A percentile compares a stretch with the other conserved stretches of the same genome.
phyloP scores from a whole-genome alignment of 768 basidiomycete genomes.

The Leccinum subgranulosum region DNA sequence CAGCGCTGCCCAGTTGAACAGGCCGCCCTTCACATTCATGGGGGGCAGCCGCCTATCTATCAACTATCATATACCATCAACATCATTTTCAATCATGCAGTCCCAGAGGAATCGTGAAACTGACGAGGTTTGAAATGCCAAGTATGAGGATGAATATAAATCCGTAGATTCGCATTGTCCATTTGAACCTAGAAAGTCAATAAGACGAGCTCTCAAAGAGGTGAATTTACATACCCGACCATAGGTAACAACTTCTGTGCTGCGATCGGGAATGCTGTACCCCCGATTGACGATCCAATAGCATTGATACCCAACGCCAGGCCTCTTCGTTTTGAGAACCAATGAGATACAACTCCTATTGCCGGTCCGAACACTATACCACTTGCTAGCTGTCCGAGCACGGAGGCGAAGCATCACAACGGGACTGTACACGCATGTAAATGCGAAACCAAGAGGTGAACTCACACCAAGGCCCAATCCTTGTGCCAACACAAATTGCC shows the following conservation, averaged over 20 bases:
- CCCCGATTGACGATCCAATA: slow-evolving; percentile 68
- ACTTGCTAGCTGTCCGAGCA: slow-evolving; percentile 31
- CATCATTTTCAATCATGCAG: neutral
- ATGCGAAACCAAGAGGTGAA: neutral
- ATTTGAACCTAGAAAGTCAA: slow-evolving; percentile 51
- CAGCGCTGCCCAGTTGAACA: slow-evolving; percentile 57
- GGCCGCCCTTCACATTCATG: slow-evolving; percentile 48
- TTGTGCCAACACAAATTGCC: slow-evolving; percentile 75
- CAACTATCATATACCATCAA: slow-evolving; percentile 12
- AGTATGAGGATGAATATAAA: slow-evolving; percentile 57
- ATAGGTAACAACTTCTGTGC: slow-evolving; percentile 50
- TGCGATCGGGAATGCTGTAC: slow-evolving; percentile 62
- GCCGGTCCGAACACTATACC: slow-evolving; percentile 66
- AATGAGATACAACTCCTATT: slow-evolving; percentile 61
- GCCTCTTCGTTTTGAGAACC: slow-evolving; percentile 62
- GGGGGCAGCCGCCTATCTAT: slow-evolving; percentile 53
- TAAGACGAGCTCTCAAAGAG: neutral
- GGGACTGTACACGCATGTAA: neutral
- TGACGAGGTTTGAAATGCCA: slow-evolving; percentile 53
- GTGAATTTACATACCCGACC: slow-evolving; percentile 44
- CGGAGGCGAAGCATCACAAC: neutral
- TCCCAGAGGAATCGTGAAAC: neutral
- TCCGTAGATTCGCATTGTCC: slow-evolving; percentile 72
- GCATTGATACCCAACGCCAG: slow-evolving; percentile 64
- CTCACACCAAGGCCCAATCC: slow-evolving; percentile 66